Base-by-base conservation (phyloP, 2,329 filamentous ascomycete species). In the Penicillium fuscoglaucum region DNA sequence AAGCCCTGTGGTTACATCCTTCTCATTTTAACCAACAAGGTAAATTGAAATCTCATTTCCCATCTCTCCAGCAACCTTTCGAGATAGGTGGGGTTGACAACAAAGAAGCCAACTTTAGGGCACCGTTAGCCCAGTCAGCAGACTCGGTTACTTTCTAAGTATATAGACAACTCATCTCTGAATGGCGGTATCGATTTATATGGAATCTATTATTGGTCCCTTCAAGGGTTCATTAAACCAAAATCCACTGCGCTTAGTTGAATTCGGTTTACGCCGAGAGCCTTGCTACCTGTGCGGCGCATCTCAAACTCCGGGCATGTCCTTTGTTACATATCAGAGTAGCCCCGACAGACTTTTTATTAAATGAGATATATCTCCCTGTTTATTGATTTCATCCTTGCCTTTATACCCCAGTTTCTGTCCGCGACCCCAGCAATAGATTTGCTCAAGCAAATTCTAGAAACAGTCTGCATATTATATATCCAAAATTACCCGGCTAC, bases 21-120 rank as follows among this genome's bases (percentile, higher is more conserved):
- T 53, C 33, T 37, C 10, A 39, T 37, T 10, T 12, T 44, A 28
- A 26, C 7, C 12, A 46, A 44, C 10, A 5, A 29, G 3, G 15
- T 37, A 6, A 46, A 52, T 46, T 56, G 43, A 46, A 24, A 41
- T 2, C 6, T 17, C 9, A 45, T 53, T 48, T n/a, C 49, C 37
- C 29, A 29, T 41, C 28, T 39, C 43, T 29, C 40, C 21, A 46
- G 51, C 47, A 52, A 61, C 43, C 13, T 58, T 50, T 28, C 33
- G 29, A 50, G 7, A 58, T 53, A 37, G n/a, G 49, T 53, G 50
- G 39, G 24, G 15, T 37, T 44, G 55, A 51, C 48, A 65, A 66
- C 64, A 66, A 62, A 64, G 59, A 61, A 39, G 49, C 45, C 53
- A 51, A 50, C 40, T 61, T 57, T 60, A 57, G 64, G 31, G 41